phyloP scores from a whole-genome alignment of 768 basidiomycete species.

The Suillus cothurnatus region DNA sequence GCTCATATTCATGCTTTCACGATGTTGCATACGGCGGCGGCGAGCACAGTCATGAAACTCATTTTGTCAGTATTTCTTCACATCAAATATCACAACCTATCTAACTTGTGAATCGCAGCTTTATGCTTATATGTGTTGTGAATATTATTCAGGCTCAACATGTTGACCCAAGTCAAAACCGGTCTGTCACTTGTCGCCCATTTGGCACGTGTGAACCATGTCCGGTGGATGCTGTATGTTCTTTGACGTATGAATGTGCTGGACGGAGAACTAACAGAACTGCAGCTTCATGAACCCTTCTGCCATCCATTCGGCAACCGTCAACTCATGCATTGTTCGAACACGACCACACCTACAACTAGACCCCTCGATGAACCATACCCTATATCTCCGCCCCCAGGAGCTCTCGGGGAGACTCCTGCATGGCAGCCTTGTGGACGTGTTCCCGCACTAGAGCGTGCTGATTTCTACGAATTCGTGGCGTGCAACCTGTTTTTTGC shows the following conservation, averaged over 20 bases:
- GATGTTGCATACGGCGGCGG: conserved; percentile 10
- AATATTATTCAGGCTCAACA: conserved; percentile 13
- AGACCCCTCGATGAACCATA: conserved; percentile 18
- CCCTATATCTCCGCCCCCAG: conserved; percentile 17
- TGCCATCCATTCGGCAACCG: conserved; percentile 97
- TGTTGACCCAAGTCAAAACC: conserved; percentile 14
- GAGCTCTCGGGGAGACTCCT: conserved; percentile 55
- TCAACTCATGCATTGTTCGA: conserved; percentile 79
- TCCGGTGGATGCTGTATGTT: conserved; percentile 61
- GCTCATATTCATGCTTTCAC: conserved; percentile 15
- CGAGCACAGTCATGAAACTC: conserved; percentile 15
- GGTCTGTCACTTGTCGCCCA: conserved; percentile 47
- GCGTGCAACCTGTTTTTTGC: conserved; percentile 81
- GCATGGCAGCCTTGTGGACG: conserved; percentile 96
- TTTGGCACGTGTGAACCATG: conserved; percentile 65
- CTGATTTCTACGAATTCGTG: conserved; percentile 90
- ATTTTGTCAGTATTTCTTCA: conserved; percentile 13
- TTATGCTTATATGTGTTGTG: conserved; percentile 15
- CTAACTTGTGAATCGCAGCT: conserved; percentile 8
- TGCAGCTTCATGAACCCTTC: conserved; percentile 81
- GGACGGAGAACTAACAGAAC: conserved; percentile 11
- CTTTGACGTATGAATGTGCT: conserved; percentile 9
- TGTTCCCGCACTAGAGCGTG: conserved; percentile 74
- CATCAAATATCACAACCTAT: neutral
- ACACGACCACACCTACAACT: conserved; percentile 25